A percentile compares a stretch with the other conserved stretches of the same genome.
Conservation (phyloP, 306 rosid species). For the Cyclanthera cordifolia region DNA sequence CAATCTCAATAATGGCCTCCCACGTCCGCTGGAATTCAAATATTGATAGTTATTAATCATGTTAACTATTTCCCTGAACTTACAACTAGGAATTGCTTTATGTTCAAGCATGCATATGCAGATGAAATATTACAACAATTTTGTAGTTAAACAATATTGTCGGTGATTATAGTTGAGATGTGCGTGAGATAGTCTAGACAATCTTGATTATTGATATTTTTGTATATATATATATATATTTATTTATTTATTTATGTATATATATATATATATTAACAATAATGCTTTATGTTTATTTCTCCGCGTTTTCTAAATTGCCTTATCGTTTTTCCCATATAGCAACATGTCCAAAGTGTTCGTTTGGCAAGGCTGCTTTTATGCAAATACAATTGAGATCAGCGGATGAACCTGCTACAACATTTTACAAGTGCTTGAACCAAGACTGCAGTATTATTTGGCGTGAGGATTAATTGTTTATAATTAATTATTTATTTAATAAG, state of each 20-base stretch:
- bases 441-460: slow-evolving; percentile 15
- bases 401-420: slow-evolving; percentile 18
- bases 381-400: slow-evolving; percentile 19
- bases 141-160: too few species aligned
- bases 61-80: background rate
- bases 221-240: too few species aligned
- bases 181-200: too few species aligned
- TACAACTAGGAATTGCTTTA: background rate
- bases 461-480: slow-evolving; percentile 22
- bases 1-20: too few species aligned
- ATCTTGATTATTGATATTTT: too few species aligned
- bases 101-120: background rate
- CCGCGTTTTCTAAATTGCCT: background rate
- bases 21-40: too few species aligned
- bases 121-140: too few species aligned
- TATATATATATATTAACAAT: too few species aligned
- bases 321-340: background rate
- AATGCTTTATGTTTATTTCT: background rate
- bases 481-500: too few species aligned
- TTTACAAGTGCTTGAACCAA: slow-evolving; percentile 17
- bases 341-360: slow-evolving; percentile 16
- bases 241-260: too few species aligned
- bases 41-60: background rate
- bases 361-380: slow-evolving; percentile 14
- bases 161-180: too few species aligned